Evolutionary conservation across 441 rosid genomes (phyloP), one percentile per base, ranked within the genome.

Genomic region (Populus hybrid): DNA sequence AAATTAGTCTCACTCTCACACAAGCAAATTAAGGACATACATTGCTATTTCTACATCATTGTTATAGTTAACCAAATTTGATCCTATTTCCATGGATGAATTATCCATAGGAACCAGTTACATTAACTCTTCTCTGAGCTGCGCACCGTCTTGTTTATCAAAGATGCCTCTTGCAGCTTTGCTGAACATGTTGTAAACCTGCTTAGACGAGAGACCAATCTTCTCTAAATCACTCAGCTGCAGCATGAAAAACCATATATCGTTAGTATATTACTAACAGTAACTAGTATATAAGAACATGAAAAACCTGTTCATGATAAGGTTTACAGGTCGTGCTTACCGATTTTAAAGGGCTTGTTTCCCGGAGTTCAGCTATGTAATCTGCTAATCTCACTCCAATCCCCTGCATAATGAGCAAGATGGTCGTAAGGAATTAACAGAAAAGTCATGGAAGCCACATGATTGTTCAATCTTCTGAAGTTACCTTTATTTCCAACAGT

Each of bases 141-240:
- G 65, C 75, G 77, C 26, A 14, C 32, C 68, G 8, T 59, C 81
- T 71, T 73, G 75, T 73, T 66, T 73, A 28, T 83, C 88, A 23
- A 95, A 80, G 5, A 91, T 79, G 18, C 91, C 91, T 80, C 83
- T 82, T 5, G 97, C 91, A 8, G 94, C 93, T 85, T 71, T 86
- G 69, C 79, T 85, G 70, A 95, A 90, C 83, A 92, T 72, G 83
- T 89, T 90, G 57, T 90, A 82, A n/a, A 88, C 94, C 88, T 91
- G 97, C 81, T 85, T 95, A 14, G 95, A 88, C 42, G 99, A 94
- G 57, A 94, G 92, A 21, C 98, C 99, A 5, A 94, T 84, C 87
- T 90, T 95, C 84, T 90, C 91, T 70, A 94, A 74, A 71, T 95
- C 95, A 26, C 63, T 81, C 69, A 95, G 89, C 98, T 94, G 97